Base-by-base conservation (phyloP, 495 filamentous ascomycete genomes). In the Staphylotrichum longicolle region DNA sequence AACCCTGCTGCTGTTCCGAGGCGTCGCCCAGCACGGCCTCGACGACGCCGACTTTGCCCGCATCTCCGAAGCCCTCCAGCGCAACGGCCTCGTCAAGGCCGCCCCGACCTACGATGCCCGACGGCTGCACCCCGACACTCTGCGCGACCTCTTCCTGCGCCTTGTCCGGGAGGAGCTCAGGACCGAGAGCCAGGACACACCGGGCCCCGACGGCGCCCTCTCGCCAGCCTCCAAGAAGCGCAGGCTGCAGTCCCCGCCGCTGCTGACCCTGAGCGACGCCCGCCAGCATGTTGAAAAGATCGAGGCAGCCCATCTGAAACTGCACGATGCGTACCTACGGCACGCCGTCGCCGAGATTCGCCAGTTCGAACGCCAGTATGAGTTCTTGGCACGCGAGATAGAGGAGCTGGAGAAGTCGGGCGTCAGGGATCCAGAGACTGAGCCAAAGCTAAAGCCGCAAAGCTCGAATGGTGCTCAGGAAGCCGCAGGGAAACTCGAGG, bases 1-100 rank as follows among this genome's bases (percentile, higher is more conserved):
- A 81, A 86, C 84, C 40, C 82, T 97, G 20, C 83, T 97, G 58
- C 84, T 98, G 63, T 94, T 96, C 76, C 91, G 95, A 74, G 87
- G 88, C 9, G 84, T 98, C 50, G 82, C 83, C 51, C 73, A 82
- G 44, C 81, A 86, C 71, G 88, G 89, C 67, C 75, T 83, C 59
- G 80, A 86, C 49, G 78, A 83, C 15, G 66, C 83, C 48, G 85
- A 82, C 57, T 97, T 97, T 72, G 74, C 72, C 49, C 78, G 78
- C 46, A 90, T 96, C 59, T 93, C 93, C 54, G 81, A 88, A 50
- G 74, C 85, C 33, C 80, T 98, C 64, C 83, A 84, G 70, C 85
- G 80, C 64, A 91, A 92, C 69, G 75, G 79, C 7, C 77, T 89
- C 49, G 77, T 96, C 68, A 85, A 82, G 68, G 77, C 87, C 61